Base-by-base conservation (phyloP, 805 yeast genomes). In the Hagleromyces aurorensis region DNA sequence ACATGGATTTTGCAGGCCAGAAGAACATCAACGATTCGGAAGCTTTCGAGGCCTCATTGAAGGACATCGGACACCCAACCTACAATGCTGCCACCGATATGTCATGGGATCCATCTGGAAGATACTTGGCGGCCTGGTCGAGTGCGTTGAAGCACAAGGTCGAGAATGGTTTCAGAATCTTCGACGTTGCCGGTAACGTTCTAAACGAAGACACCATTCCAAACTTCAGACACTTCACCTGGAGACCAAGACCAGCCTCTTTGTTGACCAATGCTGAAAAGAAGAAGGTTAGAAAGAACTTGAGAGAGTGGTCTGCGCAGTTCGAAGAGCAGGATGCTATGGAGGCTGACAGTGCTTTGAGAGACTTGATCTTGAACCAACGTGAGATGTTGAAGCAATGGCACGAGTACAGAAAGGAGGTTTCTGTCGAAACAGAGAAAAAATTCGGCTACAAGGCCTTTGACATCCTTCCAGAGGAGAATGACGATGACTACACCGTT, bases 241-340 rank as follows among this genome's bases (percentile, higher is more conserved):
- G 99, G 99, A 82, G 99, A 69, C 97, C 97, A 50, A 78, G 98
- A 65, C 98, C 98, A 29, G 73, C 72, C 12, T 69, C 86, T 2
- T 60, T 78, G 42, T 72, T 91, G 53, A 66, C 77, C 38, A 75
- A 78, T 48, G 79, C 75, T 43, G 93, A 84, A 58, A 75, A 75
- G 67, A 84, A 85, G 79, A 80, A 78, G 70, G 85, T 91, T 40
- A 74, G 84, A 67, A 82, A 83, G 80, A 80, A 80, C 65, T 64
- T 89, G 66, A 75, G 78, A 56, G 89, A 83, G 61, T 84, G 81
- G 70, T 69, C 86, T 47, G 91, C 91, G 23, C 86, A 84, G 62
- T 91, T 87, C 64, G 97, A 89, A 46, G 95, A 86, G 63, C 67
- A 71, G 40, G 99, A 91, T 64, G 89, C 89, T 27, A 87, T 85